Percentiles rank a stretch among this genome's conserved stretches.
Evolutionary conservation across 2,329 filamentous ascomycete genomes (phyloP).

Genomic region (Talaromyces rugulosus): DNA sequence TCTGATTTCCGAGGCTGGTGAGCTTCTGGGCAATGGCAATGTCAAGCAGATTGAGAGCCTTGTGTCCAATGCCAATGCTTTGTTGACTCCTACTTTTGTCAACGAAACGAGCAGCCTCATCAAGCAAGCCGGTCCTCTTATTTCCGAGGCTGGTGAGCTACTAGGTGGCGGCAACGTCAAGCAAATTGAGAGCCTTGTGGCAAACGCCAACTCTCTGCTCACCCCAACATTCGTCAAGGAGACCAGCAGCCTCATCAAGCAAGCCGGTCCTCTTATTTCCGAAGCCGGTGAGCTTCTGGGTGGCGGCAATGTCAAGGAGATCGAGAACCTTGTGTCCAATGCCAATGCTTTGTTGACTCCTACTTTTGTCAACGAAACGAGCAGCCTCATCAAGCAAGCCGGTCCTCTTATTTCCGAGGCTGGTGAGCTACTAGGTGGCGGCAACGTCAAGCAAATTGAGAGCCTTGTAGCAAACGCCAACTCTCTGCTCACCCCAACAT

Average conservation of each 20-base stretch:
- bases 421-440: slow-evolving; percentile 14
- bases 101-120: slow-evolving; percentile 8
- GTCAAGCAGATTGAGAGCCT: slow-evolving; percentile 20
- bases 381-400: slow-evolving; percentile 5
- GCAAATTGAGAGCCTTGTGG: slow-evolving; percentile 17
- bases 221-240: slow-evolving; percentile 7
- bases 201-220: slow-evolving; percentile 13
- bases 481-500: background rate
- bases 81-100: slow-evolving; percentile 18
- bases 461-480: slow-evolving; percentile 17
- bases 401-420: background rate
- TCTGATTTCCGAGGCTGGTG: slow-evolving; percentile 19
- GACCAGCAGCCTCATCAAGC: background rate
- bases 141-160: background rate
- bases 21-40: slow-evolving; percentile 27
- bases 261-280: slow-evolving; percentile 20
- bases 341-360: slow-evolving; percentile 28
- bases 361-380: slow-evolving; percentile 24
- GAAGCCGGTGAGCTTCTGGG: slow-evolving; percentile 20
- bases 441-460: slow-evolving; percentile 18
- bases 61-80: slow-evolving; percentile 20
- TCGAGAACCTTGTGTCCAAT: slow-evolving; percentile 16
- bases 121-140: slow-evolving; percentile 8
- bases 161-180: slow-evolving; percentile 20
- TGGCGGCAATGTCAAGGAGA: slow-evolving; percentile 4